Evolutionary conservation across 768 basidiomycete species (phyloP).

Genomic region (Boletus bicolor): DNA sequence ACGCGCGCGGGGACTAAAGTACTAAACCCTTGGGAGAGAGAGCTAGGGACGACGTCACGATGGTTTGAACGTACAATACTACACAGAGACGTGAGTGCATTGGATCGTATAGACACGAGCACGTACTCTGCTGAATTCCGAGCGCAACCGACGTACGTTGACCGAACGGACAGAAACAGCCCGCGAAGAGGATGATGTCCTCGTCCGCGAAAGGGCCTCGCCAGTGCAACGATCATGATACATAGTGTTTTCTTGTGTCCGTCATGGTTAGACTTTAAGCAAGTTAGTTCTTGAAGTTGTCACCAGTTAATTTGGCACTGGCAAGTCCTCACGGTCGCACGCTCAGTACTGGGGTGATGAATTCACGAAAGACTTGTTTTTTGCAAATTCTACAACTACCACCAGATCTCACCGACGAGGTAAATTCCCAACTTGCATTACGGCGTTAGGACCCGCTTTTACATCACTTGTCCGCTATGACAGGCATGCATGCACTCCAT

Average conservation of each 20-base stretch:
- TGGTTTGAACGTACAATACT: slow-evolving; percentile 39
- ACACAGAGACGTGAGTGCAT: neutral
- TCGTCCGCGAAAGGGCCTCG: slow-evolving; percentile 44
- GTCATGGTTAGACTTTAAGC: slow-evolving; percentile 7
- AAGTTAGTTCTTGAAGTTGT: no score
- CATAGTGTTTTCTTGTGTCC: slow-evolving; percentile 42
- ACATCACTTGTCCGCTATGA: neutral
- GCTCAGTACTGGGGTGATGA: neutral
- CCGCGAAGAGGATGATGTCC: slow-evolving; percentile 65
- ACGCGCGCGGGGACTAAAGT: slow-evolving; percentile 61
- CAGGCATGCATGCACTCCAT: slow-evolving; percentile 20
- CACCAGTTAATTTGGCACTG: no score
- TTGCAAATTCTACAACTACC: slow-evolving; percentile 20
- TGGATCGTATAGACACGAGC: neutral
- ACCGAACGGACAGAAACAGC: slow-evolving; percentile 80
- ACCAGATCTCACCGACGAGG: slow-evolving; percentile 26
- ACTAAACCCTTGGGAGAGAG: slow-evolving; percentile 82
- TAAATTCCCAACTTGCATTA: neutral
- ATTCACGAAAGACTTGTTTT: slow-evolving; percentile 5
- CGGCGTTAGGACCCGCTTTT: neutral
- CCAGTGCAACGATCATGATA: slow-evolving; percentile 40
- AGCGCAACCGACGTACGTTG: slow-evolving; percentile 79
- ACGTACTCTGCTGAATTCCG: slow-evolving; percentile 63
- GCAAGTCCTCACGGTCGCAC: neutral
- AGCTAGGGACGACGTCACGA: slow-evolving; percentile 28